phyloP scores from a whole-genome alignment of 139 green algal species.

The Pseudopediastrum boryanum region DNA sequence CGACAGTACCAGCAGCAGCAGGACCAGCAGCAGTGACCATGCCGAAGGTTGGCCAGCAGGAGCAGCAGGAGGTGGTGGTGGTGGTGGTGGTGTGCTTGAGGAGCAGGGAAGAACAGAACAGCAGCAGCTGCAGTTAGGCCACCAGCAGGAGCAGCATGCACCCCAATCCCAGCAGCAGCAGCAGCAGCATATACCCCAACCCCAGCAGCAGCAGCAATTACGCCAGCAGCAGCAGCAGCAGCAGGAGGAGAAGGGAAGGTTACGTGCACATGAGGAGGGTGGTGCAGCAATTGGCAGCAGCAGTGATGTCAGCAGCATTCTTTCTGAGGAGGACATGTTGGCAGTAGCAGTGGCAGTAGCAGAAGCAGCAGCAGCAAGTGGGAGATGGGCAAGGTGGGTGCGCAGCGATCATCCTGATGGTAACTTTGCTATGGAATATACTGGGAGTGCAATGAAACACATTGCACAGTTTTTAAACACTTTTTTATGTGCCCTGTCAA shows the following conservation, averaged over 20 bases:
- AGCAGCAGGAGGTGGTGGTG: constrained; percentile 1
- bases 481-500: too few species aligned
- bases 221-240: constrained; percentile 21
- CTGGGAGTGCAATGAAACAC: too few species aligned
- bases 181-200: constrained; percentile 12
- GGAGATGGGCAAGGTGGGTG: neutral
- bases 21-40: too few species aligned
- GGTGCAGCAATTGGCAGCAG: too few species aligned
- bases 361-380: constrained; percentile 1
- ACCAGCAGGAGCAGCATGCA: neutral
- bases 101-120: neutral
- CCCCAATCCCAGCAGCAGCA: neutral
- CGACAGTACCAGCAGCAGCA: neutral
- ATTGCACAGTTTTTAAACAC: too few species aligned
- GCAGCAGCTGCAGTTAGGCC: constrained; percentile 2
- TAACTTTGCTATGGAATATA: too few species aligned
- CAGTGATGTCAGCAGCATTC: constrained; percentile 10
- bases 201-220: neutral
- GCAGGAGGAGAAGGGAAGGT: neutral
- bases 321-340: constrained; percentile 38
- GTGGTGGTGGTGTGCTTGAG: neutral
- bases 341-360: constrained; percentile 34
- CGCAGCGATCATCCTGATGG: neutral
- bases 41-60: neutral
- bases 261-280: too few species aligned